Conservation (phyloP, 305 asterid species). For the Fraxinus dipetala region DNA sequence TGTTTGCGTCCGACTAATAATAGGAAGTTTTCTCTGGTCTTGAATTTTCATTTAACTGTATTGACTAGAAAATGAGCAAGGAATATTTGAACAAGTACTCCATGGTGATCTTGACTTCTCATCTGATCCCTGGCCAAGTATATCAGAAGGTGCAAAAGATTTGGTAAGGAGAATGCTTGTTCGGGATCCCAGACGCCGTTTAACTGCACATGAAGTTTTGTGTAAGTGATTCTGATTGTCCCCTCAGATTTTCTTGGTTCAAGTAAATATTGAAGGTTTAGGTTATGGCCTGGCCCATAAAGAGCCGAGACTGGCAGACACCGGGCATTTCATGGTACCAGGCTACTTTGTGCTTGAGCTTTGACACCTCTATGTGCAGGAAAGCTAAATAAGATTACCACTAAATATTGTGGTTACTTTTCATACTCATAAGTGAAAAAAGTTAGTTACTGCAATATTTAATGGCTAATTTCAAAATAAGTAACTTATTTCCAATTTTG, state of each 20-base stretch:
- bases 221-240: slow-evolving; percentile 38
- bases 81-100: slow-evolving; percentile 66
- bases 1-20: not conserved
- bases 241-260: not conserved
- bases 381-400: not conserved
- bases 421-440: not conserved
- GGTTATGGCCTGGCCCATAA: not conserved
- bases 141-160: slow-evolving; percentile 64
- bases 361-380: not conserved
- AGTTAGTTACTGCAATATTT: not conserved
- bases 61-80: slow-evolving; percentile 58
- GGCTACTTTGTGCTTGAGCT: not conserved
- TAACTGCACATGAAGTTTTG: slow-evolving; percentile 69
- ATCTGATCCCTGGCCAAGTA: slow-evolving; percentile 76
- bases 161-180: slow-evolving; percentile 63
- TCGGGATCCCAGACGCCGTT: slow-evolving; percentile 59
- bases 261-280: not conserved
- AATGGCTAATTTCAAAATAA: not conserved
- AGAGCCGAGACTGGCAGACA: not conserved
- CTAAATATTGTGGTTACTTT: not conserved
- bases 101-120: slow-evolving; percentile 69
- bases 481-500: not conserved
- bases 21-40: not conserved
- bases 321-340: not conserved
- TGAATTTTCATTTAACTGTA: not conserved